Conservation (phyloP, 75 land plant species). For the Pseudotsuga menziesii region DNA sequence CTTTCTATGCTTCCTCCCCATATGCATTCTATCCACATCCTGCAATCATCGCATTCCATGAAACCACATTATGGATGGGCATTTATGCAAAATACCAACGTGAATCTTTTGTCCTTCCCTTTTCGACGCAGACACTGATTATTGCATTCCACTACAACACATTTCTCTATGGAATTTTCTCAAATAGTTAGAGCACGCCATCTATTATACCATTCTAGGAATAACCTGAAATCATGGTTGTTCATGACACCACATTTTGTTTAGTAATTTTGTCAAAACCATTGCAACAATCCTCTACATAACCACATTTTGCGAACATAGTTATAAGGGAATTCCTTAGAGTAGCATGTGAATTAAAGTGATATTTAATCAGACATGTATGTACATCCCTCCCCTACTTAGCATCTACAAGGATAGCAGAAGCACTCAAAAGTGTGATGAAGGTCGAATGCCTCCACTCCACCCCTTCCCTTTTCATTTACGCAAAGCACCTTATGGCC, state of each 20-base stretch:
- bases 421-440: no score
- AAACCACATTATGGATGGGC: constrained; percentile 24
- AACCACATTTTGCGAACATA: background rate
- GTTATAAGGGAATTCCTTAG: no score
- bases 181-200: constrained; percentile 12
- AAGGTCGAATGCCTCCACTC: no score
- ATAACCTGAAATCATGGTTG: constrained; percentile 16
- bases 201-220: background rate
- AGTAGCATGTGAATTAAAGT: no score
- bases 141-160: constrained; percentile 44
- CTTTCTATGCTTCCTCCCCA: constrained; percentile 13
- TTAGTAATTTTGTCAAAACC: background rate
- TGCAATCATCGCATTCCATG: constrained; percentile 46
- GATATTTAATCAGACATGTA: no score
- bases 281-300: background rate
- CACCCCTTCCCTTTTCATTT: no score
- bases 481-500: no score
- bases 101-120: constrained; percentile 26
- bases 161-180: constrained; percentile 18
- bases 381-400: no score
- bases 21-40: constrained; percentile 17
- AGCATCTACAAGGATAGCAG: no score
- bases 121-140: constrained; percentile 24
- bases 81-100: constrained; percentile 22
- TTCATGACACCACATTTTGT: constrained; percentile 4